Evolutionary conservation across 768 basidiomycete genomes (phyloP).

Genomic region (Panellus pusillus): DNA sequence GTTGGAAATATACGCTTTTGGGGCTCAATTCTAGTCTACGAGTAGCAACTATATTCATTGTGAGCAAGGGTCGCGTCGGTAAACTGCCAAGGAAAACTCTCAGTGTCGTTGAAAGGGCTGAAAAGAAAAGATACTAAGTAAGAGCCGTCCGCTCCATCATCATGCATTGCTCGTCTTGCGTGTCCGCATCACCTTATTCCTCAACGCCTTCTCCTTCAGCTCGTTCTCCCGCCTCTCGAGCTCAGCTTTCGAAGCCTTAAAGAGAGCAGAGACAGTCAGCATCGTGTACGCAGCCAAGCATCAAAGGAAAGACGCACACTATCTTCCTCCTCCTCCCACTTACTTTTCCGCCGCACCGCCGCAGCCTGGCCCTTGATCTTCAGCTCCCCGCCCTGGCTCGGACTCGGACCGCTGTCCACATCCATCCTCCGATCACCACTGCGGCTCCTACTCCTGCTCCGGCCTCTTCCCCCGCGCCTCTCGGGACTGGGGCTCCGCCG

Average conservation of each 20-base stretch:
- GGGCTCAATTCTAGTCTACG: too few species aligned
- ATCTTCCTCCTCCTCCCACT: conserved; percentile 47
- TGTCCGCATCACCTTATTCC: conserved; percentile 79
- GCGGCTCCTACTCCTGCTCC: conserved; percentile 34
- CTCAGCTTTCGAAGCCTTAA: conserved; percentile 39
- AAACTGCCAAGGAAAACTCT: background rate
- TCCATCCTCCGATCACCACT: conserved; percentile 37
- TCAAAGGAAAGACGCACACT: conserved; percentile 19
- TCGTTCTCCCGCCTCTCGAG: conserved; percentile 75
- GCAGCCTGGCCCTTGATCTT: conserved; percentile 78
- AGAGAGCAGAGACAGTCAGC: conserved; percentile 11
- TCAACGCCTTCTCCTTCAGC: conserved; percentile 75
- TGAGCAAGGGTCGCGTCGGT: too few species aligned
- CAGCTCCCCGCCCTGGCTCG: conserved; percentile 38
- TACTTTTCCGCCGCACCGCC: conserved; percentile 51
- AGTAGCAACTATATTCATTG: too few species aligned
- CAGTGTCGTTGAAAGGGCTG: background rate
- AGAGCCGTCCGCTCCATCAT: background rate
- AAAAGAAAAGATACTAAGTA: conserved; percentile 3
- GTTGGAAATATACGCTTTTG: too few species aligned
- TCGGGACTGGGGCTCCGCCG: conserved; percentile 15
- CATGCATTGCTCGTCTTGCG: conserved; percentile 45
- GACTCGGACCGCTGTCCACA: conserved; percentile 28
- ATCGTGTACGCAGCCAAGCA: background rate
- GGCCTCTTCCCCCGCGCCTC: conserved; percentile 11